phyloP scores from a whole-genome alignment of 2,329 filamentous ascomycete species.

The Cercospora sp. region DNA sequence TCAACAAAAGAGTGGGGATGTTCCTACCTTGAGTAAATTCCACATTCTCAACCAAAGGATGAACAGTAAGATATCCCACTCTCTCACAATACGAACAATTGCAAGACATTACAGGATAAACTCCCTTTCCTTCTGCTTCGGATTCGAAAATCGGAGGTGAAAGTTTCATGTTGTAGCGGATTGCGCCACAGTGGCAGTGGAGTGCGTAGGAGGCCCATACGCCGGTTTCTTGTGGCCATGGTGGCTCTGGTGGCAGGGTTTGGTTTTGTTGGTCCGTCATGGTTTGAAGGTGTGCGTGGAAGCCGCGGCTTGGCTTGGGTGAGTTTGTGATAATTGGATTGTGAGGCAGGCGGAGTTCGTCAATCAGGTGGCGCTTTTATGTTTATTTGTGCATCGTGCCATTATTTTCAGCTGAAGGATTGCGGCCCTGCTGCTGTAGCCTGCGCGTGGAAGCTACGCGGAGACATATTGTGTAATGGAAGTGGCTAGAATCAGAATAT shows the following conservation, averaged over 20 bases:
- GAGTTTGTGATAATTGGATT: not conserved
- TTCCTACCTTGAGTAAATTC: constrained; percentile 24
- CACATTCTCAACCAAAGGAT: constrained; percentile 29
- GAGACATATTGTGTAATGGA: not conserved
- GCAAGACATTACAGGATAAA: constrained; percentile 29
- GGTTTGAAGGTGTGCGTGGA: not conserved
- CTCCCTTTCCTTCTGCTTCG: constrained; percentile 16
- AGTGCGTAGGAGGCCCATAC: constrained; percentile 27
- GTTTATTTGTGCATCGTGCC: not conserved
- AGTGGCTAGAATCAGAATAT: not conserved
- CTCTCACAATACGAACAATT: constrained; percentile 32
- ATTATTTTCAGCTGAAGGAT: not conserved
- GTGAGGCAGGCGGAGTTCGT: not conserved
- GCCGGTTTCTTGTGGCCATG: constrained; percentile 25
- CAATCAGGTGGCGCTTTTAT: not conserved
- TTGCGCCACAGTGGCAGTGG: constrained; percentile 36
- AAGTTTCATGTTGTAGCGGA: constrained; percentile 30
- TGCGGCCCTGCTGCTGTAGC: not conserved
- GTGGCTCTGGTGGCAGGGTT: constrained; percentile 2
- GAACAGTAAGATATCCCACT: constrained; percentile 25
- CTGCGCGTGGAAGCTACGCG: not conserved
- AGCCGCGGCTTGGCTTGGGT: not conserved
- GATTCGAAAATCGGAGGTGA: constrained; percentile 31
- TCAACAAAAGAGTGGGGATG: no score
- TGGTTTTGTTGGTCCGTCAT: not conserved